These are phyloP conservation scores for Blastocystis sp. DNA, from an alignment of 352 stramenopile species.

Conservation along the genomic window DNA sequence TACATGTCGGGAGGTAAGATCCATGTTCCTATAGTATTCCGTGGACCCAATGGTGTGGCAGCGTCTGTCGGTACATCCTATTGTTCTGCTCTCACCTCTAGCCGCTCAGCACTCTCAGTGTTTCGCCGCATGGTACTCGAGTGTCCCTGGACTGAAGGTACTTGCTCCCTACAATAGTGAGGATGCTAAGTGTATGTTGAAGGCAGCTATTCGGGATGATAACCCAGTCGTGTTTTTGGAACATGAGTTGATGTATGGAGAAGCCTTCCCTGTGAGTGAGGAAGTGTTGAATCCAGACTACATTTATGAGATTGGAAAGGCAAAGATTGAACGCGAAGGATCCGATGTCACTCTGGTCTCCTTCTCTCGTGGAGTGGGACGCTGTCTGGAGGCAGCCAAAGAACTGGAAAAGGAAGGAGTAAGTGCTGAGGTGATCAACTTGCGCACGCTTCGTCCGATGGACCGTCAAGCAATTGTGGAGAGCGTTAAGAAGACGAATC, in stretches of 20 bases:
- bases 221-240: conserved; percentile 97
- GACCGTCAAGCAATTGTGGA: conserved; percentile 91
- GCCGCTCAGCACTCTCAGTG: conserved; percentile 96
- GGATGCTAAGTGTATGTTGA: conserved; percentile 94
- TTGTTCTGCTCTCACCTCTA: background rate
- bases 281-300: conserved; percentile 93
- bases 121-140: conserved; percentile 95
- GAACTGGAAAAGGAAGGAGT: conserved; percentile 85
- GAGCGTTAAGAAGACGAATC: conserved; percentile 94
- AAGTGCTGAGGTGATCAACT: conserved; percentile 88
- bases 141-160: conserved; percentile 92
- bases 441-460: conserved; percentile 85
- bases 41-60: conserved; percentile 91
- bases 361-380: conserved; percentile 90
- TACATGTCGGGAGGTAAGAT: conserved; percentile 98
- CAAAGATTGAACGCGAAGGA: conserved; percentile 91
- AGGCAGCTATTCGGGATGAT: conserved; percentile 94
- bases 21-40: conserved; percentile 95
- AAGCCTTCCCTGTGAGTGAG: conserved; percentile 90
- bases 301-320: conserved; percentile 92
- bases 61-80: conserved; percentile 78
- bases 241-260: conserved; percentile 96
- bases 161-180: conserved; percentile 90
- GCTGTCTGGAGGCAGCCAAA: conserved; percentile 87
- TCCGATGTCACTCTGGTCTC: conserved; percentile 93